phyloP scores from a whole-genome alignment of 78 protist species.

The Mantamonas sphyraenae region DNA sequence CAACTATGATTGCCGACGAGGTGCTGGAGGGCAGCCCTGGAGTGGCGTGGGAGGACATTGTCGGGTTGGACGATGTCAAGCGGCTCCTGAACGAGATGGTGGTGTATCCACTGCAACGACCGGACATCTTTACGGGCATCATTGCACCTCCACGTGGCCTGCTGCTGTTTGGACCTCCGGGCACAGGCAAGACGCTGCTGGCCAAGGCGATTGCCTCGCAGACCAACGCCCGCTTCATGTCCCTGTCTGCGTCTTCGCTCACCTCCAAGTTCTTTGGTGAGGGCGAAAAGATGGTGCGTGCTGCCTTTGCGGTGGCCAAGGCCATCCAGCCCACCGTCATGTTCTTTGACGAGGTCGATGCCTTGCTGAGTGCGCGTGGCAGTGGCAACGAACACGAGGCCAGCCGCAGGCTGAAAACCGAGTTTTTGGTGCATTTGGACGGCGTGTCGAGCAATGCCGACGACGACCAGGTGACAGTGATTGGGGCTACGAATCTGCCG shows the following conservation, averaged over 20 bases:
- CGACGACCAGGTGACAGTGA: conserved; percentile 40
- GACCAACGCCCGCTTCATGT: conserved; percentile 59
- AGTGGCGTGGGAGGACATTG: conserved; percentile 50
- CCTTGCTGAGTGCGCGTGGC: conserved; percentile 47
- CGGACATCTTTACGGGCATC: conserved; percentile 62
- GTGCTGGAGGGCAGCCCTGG: conserved; percentile 15
- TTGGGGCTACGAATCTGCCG: conserved; percentile 75
- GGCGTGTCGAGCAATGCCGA: conserved; percentile 35
- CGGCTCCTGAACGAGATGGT: conserved; percentile 41
- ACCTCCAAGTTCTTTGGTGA: conserved; percentile 77
- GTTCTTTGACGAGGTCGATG: conserved; percentile 89
- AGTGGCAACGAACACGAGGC: conserved; percentile 63
- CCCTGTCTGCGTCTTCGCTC: conserved; percentile 56
- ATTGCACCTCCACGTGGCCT: conserved; percentile 60
- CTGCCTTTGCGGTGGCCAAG: conserved; percentile 80
- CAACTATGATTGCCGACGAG: conserved; percentile 49
- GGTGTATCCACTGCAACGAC: conserved; percentile 55
- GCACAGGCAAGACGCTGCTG: conserved; percentile 75
- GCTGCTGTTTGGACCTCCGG: conserved; percentile 83
- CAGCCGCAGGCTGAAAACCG: conserved; percentile 75
- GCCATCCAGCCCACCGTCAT: conserved; percentile 57
- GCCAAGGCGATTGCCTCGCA: conserved; percentile 77
- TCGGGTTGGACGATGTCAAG: conserved; percentile 62
- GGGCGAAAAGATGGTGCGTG: conserved; percentile 81
- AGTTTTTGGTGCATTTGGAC: conserved; percentile 80